Conservation (phyloP, 1,284 basidiomycete genomes). For the Cryptococcus sp. region DNA sequence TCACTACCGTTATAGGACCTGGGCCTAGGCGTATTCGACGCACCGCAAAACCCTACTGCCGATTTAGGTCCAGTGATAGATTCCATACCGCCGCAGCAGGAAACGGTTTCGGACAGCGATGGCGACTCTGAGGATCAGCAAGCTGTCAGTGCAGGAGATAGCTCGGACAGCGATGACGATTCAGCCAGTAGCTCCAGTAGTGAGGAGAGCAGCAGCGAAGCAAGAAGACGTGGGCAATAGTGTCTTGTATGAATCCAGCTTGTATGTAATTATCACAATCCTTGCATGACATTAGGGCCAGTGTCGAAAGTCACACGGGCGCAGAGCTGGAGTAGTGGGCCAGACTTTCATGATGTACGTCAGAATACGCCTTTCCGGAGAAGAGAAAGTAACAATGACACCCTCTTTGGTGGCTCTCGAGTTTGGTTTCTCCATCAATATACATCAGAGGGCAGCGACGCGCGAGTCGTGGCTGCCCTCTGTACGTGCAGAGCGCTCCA, state of each 20-base stretch:
- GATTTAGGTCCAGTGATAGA: conserved; percentile 36
- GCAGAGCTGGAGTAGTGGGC: no score
- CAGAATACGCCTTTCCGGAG: neutral
- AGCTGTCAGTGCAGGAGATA: neutral
- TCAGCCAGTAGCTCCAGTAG: no score
- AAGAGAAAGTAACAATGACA: no score
- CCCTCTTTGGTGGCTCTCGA: no score
- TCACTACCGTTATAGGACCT: conserved; percentile 30
- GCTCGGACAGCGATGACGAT: neutral
- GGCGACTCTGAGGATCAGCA: neutral
- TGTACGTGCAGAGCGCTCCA: no score
- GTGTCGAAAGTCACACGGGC: neutral
- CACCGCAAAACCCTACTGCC: conserved; percentile 19
- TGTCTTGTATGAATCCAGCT: no score
- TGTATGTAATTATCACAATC: no score
- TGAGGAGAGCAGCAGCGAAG: conserved; percentile 2
- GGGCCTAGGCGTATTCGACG: conserved; percentile 47
- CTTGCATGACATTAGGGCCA: no score
- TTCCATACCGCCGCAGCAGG: conserved; percentile 15
- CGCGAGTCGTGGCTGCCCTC: no score
- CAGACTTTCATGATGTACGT: neutral
- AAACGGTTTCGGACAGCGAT: conserved; percentile 10
- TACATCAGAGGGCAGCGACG: no score
- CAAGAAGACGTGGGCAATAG: neutral
- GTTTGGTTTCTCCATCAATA: no score